Evolutionary conservation across 2,329 filamentous ascomycete species (phyloP).

Genomic region (Beauveria pseudobassiana): DNA sequence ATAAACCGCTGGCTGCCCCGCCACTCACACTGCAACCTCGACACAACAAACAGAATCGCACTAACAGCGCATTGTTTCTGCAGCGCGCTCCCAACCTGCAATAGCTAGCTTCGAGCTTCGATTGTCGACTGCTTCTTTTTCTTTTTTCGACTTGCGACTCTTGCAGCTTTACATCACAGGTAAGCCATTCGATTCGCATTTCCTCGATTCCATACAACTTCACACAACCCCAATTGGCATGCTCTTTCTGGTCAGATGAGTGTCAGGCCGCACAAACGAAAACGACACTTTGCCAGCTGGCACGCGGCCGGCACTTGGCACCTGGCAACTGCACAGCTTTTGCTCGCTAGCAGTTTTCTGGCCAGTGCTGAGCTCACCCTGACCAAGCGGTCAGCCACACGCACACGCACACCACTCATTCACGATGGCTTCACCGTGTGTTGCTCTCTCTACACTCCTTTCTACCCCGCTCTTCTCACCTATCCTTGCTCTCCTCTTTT

Average conservation of each 20-base stretch:
- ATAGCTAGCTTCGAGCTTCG: neutral
- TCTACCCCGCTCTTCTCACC: neutral
- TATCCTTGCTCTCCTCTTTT: neutral
- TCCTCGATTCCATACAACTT: neutral
- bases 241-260: neutral
- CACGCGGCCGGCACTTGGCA: neutral
- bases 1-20: neutral
- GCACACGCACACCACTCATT: neutral
- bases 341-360: neutral
- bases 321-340: neutral
- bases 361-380: neutral
- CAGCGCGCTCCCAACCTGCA: neutral
- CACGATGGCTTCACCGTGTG: slow-evolving; percentile 11
- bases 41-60: slow-evolving; percentile 1
- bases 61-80: neutral
- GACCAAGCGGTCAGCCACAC: slow-evolving; percentile 7
- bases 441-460: neutral
- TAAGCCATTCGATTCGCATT: neutral
- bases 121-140: neutral
- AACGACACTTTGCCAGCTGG: neutral
- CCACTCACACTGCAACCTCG: neutral
- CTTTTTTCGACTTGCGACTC: neutral
- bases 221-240: neutral
- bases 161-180: neutral
- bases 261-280: neutral